Evolutionary conservation across 2,329 filamentous ascomycete species (phyloP), one percentile per base, ranked within the genome.

Genomic region (Myriosclerotinia scirpicola): DNA sequence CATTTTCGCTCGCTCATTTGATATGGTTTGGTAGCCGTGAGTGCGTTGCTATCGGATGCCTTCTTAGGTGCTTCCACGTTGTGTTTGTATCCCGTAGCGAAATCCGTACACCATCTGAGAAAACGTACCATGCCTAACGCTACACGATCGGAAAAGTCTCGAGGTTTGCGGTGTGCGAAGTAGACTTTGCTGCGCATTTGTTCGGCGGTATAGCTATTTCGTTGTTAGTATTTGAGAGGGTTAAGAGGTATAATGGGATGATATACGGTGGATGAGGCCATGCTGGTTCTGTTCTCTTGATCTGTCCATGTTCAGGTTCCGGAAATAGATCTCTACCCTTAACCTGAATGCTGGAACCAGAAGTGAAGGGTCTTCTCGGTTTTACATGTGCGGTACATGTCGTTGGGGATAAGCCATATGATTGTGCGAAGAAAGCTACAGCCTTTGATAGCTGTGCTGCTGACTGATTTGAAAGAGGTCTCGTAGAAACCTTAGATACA

Each of bases 1-100:
- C 95, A 99, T 80, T 98, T 95, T 6, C 88, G 82, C 77, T 96
- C 93, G 0, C 87, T 95, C 82, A 91, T 91, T 44, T 78, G 77
- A 74, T 85, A 96, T 74, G 76, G 88, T 80, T 82, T 85, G 80
- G 63, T 85, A 75, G 66, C 85, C 3, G 67, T 58, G 2, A 77
- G 60, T 5, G 72, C 69, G 50, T 72, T 70, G 0, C 85, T 87
- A 9, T 86, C 85, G 67, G 75, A 76, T 8, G 67, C 60, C 26
- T 68, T 75, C 65, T 71, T 73, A 14, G 74, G 69, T 2, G 80
- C 78, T 2, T 82, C 79, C 12, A 82, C 85, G 70, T 91, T 85
- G 75, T 97, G 92, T 42, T 86, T 87, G 72, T 92, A 90, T 15
- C 93, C 92, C 0, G 93, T 97, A 20, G 84, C 90, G 46, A 89